Percentiles rank a stretch among this genome's conserved stretches.
Evolutionary conservation across 768 basidiomycete species (phyloP).

Genomic region (Dacryopinax primogenitus): DNA sequence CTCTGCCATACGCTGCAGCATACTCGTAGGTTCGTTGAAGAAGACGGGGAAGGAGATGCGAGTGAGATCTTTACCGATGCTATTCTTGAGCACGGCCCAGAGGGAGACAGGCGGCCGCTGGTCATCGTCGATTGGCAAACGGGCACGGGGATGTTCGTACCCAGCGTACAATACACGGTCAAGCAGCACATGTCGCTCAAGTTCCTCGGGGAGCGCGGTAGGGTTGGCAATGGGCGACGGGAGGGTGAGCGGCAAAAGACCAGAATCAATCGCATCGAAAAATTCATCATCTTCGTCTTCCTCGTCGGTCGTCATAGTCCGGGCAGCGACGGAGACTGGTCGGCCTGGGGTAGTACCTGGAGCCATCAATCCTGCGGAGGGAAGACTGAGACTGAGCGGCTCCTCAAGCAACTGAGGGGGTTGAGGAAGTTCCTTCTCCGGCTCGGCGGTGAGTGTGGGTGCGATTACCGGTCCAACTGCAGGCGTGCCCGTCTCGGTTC

Average conservation of each 20-base stretch:
- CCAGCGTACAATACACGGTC: constrained; percentile 45
- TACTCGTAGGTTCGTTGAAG: constrained; percentile 88
- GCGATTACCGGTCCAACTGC: constrained; percentile 12
- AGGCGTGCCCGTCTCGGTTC: constrained; percentile 24
- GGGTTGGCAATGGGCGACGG: constrained; percentile 44
- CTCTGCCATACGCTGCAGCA: constrained; percentile 95
- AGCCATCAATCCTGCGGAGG: not conserved
- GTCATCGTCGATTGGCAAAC: constrained; percentile 52
- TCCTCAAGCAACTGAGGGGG: constrained; percentile 7
- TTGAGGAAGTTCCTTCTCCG: constrained; percentile 12
- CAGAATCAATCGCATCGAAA: constrained; percentile 88
- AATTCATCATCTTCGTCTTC: constrained; percentile 67
- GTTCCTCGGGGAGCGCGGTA: constrained; percentile 25
- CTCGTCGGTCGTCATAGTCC: constrained; percentile 21
- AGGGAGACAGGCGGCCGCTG: constrained; percentile 79
- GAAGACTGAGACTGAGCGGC: not conserved
- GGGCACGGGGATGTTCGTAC: constrained; percentile 49
- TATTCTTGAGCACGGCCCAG: constrained; percentile 90
- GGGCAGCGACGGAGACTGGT: constrained; percentile 3
- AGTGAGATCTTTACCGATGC: constrained; percentile 92
- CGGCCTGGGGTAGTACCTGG: not conserved
- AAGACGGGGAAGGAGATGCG: constrained; percentile 91
- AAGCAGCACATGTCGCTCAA: constrained; percentile 28
- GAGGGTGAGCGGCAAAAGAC: constrained; percentile 59
- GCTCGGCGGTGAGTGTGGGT: constrained; percentile 3